Evolutionary conservation across 306 rosid species (phyloP).

Genomic region (Rosa multiflora): DNA sequence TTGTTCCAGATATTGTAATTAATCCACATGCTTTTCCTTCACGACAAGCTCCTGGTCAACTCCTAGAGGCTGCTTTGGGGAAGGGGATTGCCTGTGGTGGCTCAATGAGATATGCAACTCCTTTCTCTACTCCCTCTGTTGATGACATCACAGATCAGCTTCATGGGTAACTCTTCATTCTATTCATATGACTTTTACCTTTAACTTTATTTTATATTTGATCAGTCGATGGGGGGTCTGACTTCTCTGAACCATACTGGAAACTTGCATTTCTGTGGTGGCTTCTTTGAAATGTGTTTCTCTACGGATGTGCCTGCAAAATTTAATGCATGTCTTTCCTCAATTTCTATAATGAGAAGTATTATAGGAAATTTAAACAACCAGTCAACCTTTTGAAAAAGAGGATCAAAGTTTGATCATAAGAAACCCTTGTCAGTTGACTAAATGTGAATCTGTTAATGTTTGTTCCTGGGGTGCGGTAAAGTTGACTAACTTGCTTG

Average conservation of each 20-base stretch:
- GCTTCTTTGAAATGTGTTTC: too few relatives aligned
- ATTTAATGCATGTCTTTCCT: too few relatives aligned
- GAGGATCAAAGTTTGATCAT: too few relatives aligned
- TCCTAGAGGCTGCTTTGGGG: slow-evolving; percentile 90
- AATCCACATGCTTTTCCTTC: slow-evolving; percentile 40
- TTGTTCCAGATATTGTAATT: slow-evolving; percentile 92
- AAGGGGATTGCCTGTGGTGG: slow-evolving; percentile 87
- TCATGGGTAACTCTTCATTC: slow-evolving; percentile 53
- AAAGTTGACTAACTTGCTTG: background rate
- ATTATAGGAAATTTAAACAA: too few relatives aligned
- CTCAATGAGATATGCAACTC: slow-evolving; percentile 65
- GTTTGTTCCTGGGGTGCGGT: background rate
- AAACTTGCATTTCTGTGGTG: background rate
- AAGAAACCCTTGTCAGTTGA: too few relatives aligned
- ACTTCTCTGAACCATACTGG: background rate
- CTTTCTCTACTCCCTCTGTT: slow-evolving; percentile 76
- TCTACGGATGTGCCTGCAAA: too few relatives aligned
- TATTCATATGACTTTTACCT: background rate
- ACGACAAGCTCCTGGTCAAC: slow-evolving; percentile 97
- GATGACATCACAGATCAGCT: slow-evolving; percentile 84
- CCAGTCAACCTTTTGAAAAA: too few relatives aligned
- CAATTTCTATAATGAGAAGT: too few relatives aligned
- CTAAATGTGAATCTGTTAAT: too few relatives aligned
- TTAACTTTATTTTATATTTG: background rate
- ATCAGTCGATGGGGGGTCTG: background rate